Conservation (phyloP, 768 basidiomycete species). For the Multifurca ochricompacta region DNA sequence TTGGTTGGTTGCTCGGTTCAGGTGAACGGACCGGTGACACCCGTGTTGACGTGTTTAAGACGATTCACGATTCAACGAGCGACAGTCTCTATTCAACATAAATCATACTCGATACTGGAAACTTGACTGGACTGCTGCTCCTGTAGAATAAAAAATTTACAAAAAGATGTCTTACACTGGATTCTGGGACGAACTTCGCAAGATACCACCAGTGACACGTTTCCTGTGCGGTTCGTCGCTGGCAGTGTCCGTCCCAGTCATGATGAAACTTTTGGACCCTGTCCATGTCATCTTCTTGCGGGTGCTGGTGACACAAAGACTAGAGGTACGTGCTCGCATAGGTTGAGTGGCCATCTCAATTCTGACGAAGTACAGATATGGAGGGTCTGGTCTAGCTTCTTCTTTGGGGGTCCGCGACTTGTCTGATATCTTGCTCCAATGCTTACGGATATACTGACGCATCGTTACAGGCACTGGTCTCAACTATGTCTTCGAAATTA, state of each 20-base stretch:
- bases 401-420: conserved; percentile 46
- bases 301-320: conserved; percentile 35
- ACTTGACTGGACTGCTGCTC: background rate
- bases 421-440: background rate
- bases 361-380: conserved; percentile 44
- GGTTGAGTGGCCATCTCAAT: background rate
- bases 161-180: conserved; percentile 23
- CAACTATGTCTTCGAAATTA: conserved; percentile 53
- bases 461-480: conserved; percentile 39
- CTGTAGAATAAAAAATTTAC: too few species aligned
- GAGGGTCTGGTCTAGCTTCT: conserved; percentile 68
- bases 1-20: too few species aligned
- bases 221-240: conserved; percentile 55
- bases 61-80: too few species aligned
- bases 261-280: conserved; percentile 45
- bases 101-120: too few species aligned
- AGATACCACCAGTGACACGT: conserved; percentile 80
- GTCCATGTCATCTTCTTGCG: conserved; percentile 51
- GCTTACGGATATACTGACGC: background rate
- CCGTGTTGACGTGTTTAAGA: too few species aligned
- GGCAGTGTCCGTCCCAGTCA: conserved; percentile 48
- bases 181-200: conserved; percentile 49
- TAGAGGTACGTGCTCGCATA: conserved; percentile 43
- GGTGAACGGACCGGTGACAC: too few species aligned
- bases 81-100: too few species aligned